Conservation (phyloP, 176 grass and related monocot species). For the Cocos nucifera region DNA sequence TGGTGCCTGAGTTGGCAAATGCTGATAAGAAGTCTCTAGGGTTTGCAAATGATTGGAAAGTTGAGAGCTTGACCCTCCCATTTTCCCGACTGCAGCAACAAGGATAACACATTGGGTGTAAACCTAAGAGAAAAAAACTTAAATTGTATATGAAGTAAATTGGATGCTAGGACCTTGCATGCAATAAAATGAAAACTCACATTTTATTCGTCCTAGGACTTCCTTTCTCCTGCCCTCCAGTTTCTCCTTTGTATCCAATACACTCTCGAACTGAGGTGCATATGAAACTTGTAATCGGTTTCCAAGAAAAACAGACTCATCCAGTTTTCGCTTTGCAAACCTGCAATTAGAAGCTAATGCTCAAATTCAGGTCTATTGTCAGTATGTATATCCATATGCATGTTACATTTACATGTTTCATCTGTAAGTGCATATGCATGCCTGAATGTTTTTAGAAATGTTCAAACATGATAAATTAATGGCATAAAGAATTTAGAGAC, state of each 20-base stretch:
- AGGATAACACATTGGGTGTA: conserved; percentile 14
- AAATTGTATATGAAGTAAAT: background rate
- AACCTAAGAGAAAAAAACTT: background rate
- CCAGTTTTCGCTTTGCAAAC: conserved; percentile 89
- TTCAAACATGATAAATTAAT: too few relatives aligned
- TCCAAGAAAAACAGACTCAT: conserved; percentile 76
- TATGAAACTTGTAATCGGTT: conserved; percentile 69
- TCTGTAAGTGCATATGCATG: too few relatives aligned
- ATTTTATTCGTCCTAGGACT: conserved; percentile 56
- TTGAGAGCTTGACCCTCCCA: conserved; percentile 26
- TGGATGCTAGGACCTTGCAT: background rate
- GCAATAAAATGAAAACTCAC: conserved; percentile 27
- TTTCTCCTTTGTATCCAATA: conserved; percentile 72
- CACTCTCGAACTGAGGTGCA: conserved; percentile 65
- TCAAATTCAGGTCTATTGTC: background rate
- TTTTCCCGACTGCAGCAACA: conserved; percentile 32
- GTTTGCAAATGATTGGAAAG: background rate
- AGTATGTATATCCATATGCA: too few relatives aligned
- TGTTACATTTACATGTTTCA: too few relatives aligned
- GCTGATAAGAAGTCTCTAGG: conserved; percentile 7
- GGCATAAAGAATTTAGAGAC: too few relatives aligned
- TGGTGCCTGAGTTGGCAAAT: conserved; percentile 24
- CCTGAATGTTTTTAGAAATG: too few relatives aligned
- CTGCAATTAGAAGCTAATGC: conserved; percentile 25
- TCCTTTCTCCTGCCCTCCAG: conserved; percentile 68